These are phyloP conservation scores for Glutinoglossum americanum DNA, from an alignment of 495 filamentous ascomycete species.

Conservation along the genomic window DNA sequence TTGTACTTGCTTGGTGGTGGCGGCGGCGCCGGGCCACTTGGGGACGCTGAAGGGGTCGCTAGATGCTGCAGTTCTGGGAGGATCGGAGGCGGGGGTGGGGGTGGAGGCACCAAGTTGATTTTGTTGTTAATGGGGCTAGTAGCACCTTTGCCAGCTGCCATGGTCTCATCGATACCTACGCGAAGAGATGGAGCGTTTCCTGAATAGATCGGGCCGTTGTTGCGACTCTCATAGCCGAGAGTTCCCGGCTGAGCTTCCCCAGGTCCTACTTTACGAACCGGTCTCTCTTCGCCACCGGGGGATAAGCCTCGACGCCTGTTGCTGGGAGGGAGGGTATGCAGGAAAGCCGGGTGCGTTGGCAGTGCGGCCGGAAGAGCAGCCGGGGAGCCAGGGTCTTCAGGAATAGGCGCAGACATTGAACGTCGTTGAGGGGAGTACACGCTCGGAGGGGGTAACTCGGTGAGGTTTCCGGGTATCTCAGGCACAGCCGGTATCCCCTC, in stretches of 20 bases:
- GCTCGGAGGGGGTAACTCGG: not conserved
- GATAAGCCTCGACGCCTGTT: conserved; percentile 2
- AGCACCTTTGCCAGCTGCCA: not conserved
- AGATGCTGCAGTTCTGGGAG: conserved; percentile 5
- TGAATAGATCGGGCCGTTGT: not conserved
- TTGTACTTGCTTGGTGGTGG: not conserved
- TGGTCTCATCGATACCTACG: not conserved
- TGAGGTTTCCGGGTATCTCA: conserved; percentile 1
- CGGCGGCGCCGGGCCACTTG: not conserved
- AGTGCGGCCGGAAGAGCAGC: conserved; percentile 1
- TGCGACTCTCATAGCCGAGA: not conserved
- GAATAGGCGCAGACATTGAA: conserved; percentile 5
- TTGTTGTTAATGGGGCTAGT: not conserved
- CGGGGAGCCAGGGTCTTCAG: conserved; percentile 2
- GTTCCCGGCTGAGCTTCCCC: conserved; percentile 4
- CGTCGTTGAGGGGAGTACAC: not conserved
- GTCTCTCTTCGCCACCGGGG: not conserved
- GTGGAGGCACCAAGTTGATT: not conserved
- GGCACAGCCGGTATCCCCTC: conserved; percentile 5
- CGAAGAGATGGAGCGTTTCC: not conserved
- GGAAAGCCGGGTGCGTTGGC: conserved; percentile 6
- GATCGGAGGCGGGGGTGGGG: not conserved
- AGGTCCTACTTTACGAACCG: not conserved
- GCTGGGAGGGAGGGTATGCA: conserved; percentile 4
- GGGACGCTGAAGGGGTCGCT: not conserved